These are phyloP conservation scores for Serendipita sp. DNA, from an alignment of 768 basidiomycete species.

Conservation along the genomic window DNA sequence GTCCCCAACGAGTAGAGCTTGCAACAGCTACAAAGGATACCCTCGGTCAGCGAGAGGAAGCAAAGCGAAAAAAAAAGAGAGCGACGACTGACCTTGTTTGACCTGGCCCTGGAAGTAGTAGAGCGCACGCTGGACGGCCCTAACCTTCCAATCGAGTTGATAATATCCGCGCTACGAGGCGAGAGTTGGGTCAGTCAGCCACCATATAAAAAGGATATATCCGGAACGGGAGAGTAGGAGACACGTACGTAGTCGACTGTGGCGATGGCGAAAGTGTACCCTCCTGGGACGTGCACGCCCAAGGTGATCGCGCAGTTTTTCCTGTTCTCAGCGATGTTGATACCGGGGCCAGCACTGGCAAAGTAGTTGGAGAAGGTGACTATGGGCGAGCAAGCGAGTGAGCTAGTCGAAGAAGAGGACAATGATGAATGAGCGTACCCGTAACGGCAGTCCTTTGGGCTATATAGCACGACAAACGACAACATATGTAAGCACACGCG, in stretches of 20 bases:
- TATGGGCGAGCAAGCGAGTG: neutral
- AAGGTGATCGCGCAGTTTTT: neutral
- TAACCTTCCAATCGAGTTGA: neutral
- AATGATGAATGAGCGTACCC: neutral
- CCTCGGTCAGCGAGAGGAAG: too few relatives aligned
- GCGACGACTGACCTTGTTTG: neutral
- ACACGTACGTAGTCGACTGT: constrained; percentile 2
- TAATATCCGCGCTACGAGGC: neutral
- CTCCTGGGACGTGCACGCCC: neutral
- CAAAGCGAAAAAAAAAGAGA: too few relatives aligned
- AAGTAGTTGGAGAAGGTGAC: constrained; percentile 3
- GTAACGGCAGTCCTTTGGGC: neutral
- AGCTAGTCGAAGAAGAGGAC: neutral
- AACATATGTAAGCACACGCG: too few relatives aligned
- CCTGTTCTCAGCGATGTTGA: neutral
- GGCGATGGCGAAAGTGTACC: neutral
- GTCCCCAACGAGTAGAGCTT: neutral
- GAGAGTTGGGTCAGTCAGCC: neutral
- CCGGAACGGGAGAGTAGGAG: too few relatives aligned
- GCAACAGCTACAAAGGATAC: neutral
- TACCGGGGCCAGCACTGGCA: neutral
- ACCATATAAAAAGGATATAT: too few relatives aligned
- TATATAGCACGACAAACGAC: neutral
- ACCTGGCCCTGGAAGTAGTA: constrained; percentile 4
- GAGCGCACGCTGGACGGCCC: neutral